A percentile compares a stretch with the other conserved stretches of the same genome.
Conservation (phyloP, 306 rosid species). For the Benincasa hispida region DNA sequence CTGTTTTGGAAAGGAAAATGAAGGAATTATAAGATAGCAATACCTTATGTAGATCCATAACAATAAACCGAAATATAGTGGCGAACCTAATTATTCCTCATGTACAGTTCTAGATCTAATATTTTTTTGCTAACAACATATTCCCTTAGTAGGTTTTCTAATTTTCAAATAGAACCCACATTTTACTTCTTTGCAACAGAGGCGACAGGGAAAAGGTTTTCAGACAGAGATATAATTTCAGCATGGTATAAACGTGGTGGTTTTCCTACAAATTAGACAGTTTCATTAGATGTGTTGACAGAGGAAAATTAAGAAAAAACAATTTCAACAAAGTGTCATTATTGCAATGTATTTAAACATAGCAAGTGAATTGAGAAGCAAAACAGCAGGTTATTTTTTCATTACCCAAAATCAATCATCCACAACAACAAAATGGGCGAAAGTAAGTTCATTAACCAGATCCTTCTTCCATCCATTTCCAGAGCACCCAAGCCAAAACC, state of each 20-base stretch:
- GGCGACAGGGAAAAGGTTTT: neutral
- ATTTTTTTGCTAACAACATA: neutral
- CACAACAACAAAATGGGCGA: neutral
- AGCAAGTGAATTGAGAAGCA: neutral
- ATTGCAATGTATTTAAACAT: neutral
- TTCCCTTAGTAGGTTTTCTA: neutral
- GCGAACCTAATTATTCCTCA: neutral
- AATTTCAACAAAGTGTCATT: neutral
- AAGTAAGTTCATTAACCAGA: neutral
- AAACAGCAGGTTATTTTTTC: neutral
- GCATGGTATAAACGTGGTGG: neutral
- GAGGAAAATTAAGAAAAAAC: neutral
- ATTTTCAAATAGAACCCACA: neutral
- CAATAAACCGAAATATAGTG: neutral
- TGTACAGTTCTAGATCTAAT: neutral
- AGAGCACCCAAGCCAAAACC: neutral
- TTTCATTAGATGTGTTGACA: neutral
- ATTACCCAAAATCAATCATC: neutral
- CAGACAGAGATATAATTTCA: neutral
- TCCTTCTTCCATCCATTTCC: neutral
- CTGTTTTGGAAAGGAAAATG: neutral
- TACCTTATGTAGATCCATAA: neutral
- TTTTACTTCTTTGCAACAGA: neutral
- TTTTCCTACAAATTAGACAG: neutral
- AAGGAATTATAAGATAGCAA: neutral